phyloP scores from a whole-genome alignment of 2,329 filamentous ascomycete species.

The Myotisia sp. region DNA sequence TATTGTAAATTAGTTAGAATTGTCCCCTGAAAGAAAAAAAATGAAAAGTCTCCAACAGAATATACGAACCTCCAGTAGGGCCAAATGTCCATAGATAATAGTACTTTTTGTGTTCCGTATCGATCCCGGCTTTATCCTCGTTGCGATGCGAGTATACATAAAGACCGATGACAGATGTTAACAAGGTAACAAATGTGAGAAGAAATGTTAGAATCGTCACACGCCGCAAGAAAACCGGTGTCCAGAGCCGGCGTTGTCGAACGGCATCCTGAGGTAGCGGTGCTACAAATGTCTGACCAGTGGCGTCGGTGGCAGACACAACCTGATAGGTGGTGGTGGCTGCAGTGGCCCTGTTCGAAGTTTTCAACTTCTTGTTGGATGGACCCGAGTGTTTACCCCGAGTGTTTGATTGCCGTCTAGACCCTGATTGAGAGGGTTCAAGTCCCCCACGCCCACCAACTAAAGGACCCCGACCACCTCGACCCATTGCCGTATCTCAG shows the following conservation, averaged over 20 bases:
- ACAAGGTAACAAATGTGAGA: constrained; percentile 5
- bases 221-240: constrained; percentile 7
- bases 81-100: constrained; percentile 9
- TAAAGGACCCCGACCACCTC: too few species aligned
- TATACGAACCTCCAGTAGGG: constrained; percentile 8
- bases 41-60: background rate
- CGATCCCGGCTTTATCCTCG: background rate
- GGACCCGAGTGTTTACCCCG: too few species aligned
- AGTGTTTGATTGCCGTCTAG: too few species aligned
- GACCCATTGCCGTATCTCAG: too few species aligned
- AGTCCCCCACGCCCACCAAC: too few species aligned
- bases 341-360: too few species aligned
- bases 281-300: too few species aligned
- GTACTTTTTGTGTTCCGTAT: background rate
- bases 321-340: too few species aligned
- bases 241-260: constrained; percentile 4
- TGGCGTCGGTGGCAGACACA: too few species aligned
- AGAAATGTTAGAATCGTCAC: constrained; percentile 4
- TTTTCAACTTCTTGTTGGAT: too few species aligned
- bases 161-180: constrained; percentile 4
- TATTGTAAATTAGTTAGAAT: background rate
- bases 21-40: background rate
- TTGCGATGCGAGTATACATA: constrained; percentile 6
- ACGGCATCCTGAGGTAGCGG: too few species aligned
- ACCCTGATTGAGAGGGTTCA: too few species aligned